Evolutionary conservation across 768 basidiomycete genomes (phyloP), one percentile per base, ranked within the genome.

Genomic region (Russula foetens): DNA sequence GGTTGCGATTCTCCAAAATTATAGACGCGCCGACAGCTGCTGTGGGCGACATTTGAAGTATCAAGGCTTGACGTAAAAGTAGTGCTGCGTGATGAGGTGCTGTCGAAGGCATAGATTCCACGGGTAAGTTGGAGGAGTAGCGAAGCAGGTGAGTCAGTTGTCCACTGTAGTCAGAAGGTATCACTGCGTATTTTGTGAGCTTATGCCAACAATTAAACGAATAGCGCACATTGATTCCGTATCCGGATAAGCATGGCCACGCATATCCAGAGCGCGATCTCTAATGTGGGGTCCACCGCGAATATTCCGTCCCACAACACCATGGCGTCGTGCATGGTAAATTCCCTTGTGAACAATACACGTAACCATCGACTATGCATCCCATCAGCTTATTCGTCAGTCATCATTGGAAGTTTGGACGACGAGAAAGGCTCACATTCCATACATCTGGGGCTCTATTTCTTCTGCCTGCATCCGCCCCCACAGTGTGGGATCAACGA

Each of bases 381-480:
- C 24, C 12, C 17, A 26, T 56, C 44, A 67, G 15, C 49, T 69
- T 47, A 69, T 53, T 39, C 45, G 26, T 29, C 35, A 4, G 15
- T 23, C 38, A 35, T 49, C 5, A 29, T 15, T 14, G 26, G 26
- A 29, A 6, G 29, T 44, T 15, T 28, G 14, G 19, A n/a, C 38
- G 43, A 48, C 45, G 21, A 8, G 19, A 24, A 60, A 33, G 12
- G 75, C 90, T 71, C 73, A 94, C 89, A 98, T 94, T 58, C 92
- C 93, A 74, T 93, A 99, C 21, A 98, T 89, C 70, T 98, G 97
- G 5, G 95, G 94, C 71, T 99, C 97, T 44, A 98, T 86, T 7
- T 90, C 90, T 41, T 84, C 81, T 38, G 79, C 80, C 65, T 91
- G 86, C 75, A 99, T 76, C 53, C 81, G 78, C 60, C 82, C 80